These are phyloP conservation scores for Kwoniella shandongensis DNA, from an alignment of 768 basidiomycete genomes.

Conservation along the genomic window DNA sequence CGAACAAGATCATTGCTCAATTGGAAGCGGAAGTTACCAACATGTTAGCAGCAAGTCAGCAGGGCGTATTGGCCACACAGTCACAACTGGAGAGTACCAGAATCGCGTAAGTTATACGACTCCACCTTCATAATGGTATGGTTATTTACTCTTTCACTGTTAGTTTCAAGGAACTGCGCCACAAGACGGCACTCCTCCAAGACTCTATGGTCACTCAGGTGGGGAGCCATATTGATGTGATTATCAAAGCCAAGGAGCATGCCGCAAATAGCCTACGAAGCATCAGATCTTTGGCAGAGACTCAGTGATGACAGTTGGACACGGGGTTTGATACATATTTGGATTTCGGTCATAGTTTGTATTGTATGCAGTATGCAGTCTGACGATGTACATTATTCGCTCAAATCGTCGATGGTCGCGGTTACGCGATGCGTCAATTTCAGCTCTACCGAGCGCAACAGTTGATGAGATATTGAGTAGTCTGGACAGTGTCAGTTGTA, in stretches of 20 bases:
- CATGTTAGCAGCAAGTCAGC: slow-evolving; percentile 45
- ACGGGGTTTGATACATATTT: neutral
- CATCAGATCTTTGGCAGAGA: slow-evolving; percentile 43
- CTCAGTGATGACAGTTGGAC: slow-evolving; percentile 18
- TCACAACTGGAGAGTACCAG: slow-evolving; percentile 47
- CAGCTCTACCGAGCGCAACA: too few relatives aligned
- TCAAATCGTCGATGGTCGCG: neutral
- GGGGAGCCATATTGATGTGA: slow-evolving; percentile 40
- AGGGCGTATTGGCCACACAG: slow-evolving; percentile 47
- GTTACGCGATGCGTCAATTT: too few relatives aligned
- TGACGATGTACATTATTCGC: neutral
- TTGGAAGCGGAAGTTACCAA: slow-evolving; percentile 47
- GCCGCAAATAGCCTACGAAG: slow-evolving; percentile 38
- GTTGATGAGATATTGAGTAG: too few relatives aligned
- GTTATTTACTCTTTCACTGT: neutral
- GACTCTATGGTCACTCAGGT: slow-evolving; percentile 38
- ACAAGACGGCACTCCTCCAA: slow-evolving; percentile 38
- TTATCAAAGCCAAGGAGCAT: slow-evolving; percentile 50
- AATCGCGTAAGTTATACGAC: slow-evolving; percentile 42
- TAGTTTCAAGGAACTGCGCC: slow-evolving; percentile 42
- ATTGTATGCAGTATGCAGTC: neutral
- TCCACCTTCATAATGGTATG: neutral
- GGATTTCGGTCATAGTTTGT: neutral
- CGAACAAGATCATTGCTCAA: slow-evolving; percentile 38
- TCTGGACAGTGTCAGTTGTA: too few relatives aligned